Conservation (phyloP, 2,329 filamentous ascomycete species). For the Escovopsis weberi region DNA sequence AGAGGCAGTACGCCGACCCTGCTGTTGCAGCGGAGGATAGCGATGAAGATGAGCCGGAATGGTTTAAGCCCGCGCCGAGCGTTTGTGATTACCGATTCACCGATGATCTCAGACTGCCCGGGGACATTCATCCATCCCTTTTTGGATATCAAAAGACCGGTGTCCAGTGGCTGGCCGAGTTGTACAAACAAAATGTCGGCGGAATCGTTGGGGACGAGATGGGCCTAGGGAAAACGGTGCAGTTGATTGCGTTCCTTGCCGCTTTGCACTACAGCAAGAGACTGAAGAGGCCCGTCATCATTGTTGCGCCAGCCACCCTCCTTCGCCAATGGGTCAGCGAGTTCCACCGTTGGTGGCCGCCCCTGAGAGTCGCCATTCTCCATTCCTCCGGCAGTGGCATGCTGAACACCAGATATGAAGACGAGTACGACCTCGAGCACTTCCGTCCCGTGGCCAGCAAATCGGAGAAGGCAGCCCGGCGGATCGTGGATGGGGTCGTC, state of each 20-base stretch:
- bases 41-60: constrained; percentile 43
- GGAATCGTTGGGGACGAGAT: constrained; percentile 97
- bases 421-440: constrained; percentile 35
- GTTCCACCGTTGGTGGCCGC: constrained; percentile 98
- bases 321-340: constrained; percentile 98
- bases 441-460: constrained; percentile 19
- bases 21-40: constrained; percentile 24
- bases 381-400: constrained; percentile 95
- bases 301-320: constrained; percentile 88
- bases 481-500: constrained; percentile 69
- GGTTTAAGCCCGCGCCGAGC: constrained; percentile 76
- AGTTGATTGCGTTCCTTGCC: constrained; percentile 64
- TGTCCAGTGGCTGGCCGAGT: constrained; percentile 88
- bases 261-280: constrained; percentile 84
- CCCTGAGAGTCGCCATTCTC: constrained; percentile 85
- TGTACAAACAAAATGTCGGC: constrained; percentile 79
- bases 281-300: constrained; percentile 69
- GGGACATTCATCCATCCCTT: constrained; percentile 80
- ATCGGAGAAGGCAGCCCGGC: constrained; percentile 48
- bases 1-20: constrained; percentile 20
- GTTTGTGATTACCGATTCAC: constrained; percentile 62
- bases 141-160: constrained; percentile 97
- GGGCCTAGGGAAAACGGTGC: constrained; percentile 89
- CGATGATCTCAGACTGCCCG: constrained; percentile 66
- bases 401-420: constrained; percentile 60